Evolutionary conservation across 2,329 filamentous ascomycete genomes (phyloP).

Genomic region (Colletotrichum sp.): DNA sequence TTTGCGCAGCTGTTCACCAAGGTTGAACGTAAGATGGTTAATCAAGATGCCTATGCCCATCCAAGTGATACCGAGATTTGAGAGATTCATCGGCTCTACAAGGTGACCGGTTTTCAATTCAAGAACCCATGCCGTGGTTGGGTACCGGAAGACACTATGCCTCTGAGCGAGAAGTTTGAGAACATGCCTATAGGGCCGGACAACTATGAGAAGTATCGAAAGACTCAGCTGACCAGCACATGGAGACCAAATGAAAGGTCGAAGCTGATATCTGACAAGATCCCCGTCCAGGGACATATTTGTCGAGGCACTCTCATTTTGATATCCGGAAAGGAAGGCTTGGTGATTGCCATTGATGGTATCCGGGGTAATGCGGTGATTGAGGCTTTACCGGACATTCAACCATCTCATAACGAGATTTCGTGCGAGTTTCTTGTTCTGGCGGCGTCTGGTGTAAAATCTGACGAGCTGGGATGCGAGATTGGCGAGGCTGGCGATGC

Average conservation of each 20-base stretch:
- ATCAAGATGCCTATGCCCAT: not conserved
- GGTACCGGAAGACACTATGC: not conserved
- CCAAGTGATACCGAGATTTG: not conserved
- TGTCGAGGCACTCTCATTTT: not conserved
- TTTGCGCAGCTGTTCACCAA: not conserved
- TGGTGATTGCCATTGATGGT: not conserved
- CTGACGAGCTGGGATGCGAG: not conserved
- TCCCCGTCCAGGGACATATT: not conserved
- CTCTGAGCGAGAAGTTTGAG: not conserved
- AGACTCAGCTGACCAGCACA: too few species aligned
- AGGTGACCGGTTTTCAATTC: not conserved
- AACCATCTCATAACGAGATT: fast-evolving
- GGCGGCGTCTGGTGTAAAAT: not conserved
- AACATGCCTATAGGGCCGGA: not conserved
- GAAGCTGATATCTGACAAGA: not conserved
- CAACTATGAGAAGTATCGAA: not conserved
- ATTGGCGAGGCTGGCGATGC: not conserved
- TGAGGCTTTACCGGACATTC: not conserved
- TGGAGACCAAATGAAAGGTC: not conserved
- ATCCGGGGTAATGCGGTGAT: not conserved
- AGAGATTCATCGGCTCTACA: not conserved
- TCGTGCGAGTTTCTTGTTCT: not conserved
- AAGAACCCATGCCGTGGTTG: not conserved
- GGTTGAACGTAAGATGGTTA: not conserved
- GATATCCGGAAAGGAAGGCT: fast-evolving